Percentiles rank a stretch among this genome's conserved stretches.
These are phyloP conservation scores for Penicillium bovifimosum DNA, from an alignment of 495 filamentous ascomycete genomes.

Conservation along the genomic window DNA sequence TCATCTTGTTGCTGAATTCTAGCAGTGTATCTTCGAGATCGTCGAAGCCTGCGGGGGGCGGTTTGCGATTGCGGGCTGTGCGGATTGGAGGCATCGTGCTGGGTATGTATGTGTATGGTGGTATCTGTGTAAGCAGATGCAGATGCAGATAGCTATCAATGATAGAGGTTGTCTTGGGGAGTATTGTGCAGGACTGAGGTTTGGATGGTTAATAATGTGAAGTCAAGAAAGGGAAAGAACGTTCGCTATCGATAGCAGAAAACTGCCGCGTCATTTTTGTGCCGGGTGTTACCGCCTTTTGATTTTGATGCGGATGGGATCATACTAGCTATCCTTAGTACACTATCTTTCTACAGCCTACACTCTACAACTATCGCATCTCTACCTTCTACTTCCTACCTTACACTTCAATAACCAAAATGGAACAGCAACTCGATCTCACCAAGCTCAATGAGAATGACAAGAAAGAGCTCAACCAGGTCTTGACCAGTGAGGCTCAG, in stretches of 20 bases:
- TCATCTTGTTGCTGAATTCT: slow-evolving; percentile 97
- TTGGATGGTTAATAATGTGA: background rate
- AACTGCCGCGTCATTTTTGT: slow-evolving; percentile 29
- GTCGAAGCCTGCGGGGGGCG: slow-evolving; percentile 90
- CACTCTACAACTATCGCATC: background rate
- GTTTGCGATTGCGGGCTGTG: slow-evolving; percentile 70
- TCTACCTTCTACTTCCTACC: background rate
- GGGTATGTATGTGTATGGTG: background rate
- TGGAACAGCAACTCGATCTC: slow-evolving; percentile 52
- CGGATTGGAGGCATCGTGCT: slow-evolving; percentile 79
- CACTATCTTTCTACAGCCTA: background rate
- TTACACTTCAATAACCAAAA: slow-evolving; percentile 12
- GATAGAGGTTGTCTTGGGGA: background rate
- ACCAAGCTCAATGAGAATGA: slow-evolving; percentile 72
- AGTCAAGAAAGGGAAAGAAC: slow-evolving; percentile 2
- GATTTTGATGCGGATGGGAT: slow-evolving; percentile 14
- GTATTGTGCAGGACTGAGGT: background rate
- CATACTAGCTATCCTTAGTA: background rate
- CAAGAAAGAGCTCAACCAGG: slow-evolving; percentile 79
- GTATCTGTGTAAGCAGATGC: no score
- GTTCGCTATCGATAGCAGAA: slow-evolving; percentile 10
- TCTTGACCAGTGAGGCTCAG: slow-evolving; percentile 73
- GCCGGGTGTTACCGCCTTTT: slow-evolving; percentile 29
- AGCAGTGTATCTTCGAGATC: slow-evolving; percentile 96
- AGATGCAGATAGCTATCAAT: background rate